A percentile compares a stretch with the other conserved stretches of the same genome.
phyloP scores from a whole-genome alignment of 1,284 basidiomycete genomes.

The Cutaneotrichosporon sp. region DNA sequence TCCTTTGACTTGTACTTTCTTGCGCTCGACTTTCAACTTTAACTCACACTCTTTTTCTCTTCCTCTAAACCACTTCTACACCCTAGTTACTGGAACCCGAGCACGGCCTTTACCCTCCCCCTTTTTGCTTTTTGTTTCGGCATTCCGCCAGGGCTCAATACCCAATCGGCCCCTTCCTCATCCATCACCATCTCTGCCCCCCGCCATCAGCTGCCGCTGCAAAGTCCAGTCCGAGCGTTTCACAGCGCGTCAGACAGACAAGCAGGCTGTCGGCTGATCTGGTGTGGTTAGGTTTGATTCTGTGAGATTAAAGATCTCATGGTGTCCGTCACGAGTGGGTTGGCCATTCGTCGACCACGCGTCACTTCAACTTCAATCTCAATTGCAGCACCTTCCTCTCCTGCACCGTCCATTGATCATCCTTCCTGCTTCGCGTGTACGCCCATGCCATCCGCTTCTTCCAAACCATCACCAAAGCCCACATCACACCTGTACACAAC shows the following conservation, averaged over 20 bases:
- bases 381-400: background rate
- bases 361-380: background rate
- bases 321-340: background rate
- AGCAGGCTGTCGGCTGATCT: background rate
- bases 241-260: no score
- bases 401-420: background rate
- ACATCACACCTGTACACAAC: background rate
- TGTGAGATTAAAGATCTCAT: background rate
- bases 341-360: background rate
- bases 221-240: no score
- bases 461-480: background rate
- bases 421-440: constrained; percentile 4
- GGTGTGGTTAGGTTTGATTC: background rate
- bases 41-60: background rate
- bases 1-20: background rate
- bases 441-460: background rate
- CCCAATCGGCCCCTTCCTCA: no score
- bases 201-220: no score
- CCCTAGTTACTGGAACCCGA: background rate
- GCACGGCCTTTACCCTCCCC: background rate
- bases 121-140: constrained; percentile 1
- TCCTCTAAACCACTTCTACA: background rate
- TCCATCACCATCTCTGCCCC: background rate
- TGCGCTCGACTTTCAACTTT: background rate
- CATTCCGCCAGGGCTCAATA: constrained; percentile 1